Conservation (phyloP, 139 green algal species). For the Chlamydomonas asymmetrica region DNA sequence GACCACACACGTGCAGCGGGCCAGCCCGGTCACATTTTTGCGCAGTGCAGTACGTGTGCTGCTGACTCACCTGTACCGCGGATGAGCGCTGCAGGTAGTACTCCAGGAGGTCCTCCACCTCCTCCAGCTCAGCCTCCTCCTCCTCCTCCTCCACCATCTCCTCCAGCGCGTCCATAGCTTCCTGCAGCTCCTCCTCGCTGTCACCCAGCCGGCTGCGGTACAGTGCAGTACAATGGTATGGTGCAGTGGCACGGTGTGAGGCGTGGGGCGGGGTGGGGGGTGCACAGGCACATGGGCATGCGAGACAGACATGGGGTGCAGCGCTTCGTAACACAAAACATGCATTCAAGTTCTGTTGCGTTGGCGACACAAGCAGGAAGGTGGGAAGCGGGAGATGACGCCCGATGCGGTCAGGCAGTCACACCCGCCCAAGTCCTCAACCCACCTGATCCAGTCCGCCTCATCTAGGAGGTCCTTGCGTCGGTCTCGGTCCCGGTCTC, state of each 20-base stretch:
- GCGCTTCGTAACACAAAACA: too few relatives aligned
- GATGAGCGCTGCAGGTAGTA: conserved; percentile 91
- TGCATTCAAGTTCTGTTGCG: too few relatives aligned
- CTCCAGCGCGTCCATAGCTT: conserved; percentile 72
- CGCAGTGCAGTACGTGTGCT: too few relatives aligned
- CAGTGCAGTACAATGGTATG: too few relatives aligned
- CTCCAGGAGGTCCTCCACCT: conserved; percentile 92
- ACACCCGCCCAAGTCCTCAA: too few relatives aligned
- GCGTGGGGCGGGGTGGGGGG: too few relatives aligned
- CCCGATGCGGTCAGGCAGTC: background rate
- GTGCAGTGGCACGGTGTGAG: too few relatives aligned
- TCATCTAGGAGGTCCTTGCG: conserved; percentile 24
- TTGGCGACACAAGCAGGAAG: too few relatives aligned
- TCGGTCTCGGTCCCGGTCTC: conserved; percentile 21
- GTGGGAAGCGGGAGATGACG: background rate
- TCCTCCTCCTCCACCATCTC: conserved; percentile 82
- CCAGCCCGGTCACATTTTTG: too few relatives aligned
- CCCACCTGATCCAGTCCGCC: conserved; percentile 27
- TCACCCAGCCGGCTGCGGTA: conserved; percentile 41
- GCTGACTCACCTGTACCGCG: conserved; percentile 57
- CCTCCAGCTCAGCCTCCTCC: conserved; percentile 62
- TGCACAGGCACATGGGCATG: too few relatives aligned
- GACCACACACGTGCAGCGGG: too few relatives aligned
- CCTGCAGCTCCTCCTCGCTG: conserved; percentile 60
- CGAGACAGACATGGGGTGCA: too few relatives aligned